A percentile compares a stretch with the other conserved stretches of the same genome.
Conservation (phyloP, 2,329 filamentous ascomycete genomes). For the Penicillium oxalicum region DNA sequence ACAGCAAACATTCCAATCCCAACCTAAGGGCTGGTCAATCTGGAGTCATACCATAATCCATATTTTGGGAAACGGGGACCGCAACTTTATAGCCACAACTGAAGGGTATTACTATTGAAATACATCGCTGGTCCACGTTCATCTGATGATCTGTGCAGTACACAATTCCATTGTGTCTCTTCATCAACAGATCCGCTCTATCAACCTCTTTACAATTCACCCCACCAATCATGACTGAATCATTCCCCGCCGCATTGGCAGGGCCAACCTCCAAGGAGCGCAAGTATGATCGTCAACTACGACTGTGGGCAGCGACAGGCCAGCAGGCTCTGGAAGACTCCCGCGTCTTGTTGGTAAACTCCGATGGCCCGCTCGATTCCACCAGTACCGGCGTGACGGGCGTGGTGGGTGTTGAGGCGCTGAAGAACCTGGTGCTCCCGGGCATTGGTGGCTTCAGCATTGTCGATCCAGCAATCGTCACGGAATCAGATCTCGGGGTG, state of each 20-base stretch:
- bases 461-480: constrained; percentile 71
- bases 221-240: constrained; percentile 29
- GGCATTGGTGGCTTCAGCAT: constrained; percentile 91
- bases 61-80: too few species aligned
- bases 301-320: constrained; percentile 88
- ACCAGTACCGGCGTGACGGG: constrained; percentile 55
- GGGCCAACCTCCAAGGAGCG: constrained; percentile 58
- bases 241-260: constrained; percentile 30
- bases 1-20: too few species aligned
- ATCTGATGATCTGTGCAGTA: background rate
- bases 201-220: background rate
- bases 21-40: too few species aligned
- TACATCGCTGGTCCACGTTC: too few species aligned
- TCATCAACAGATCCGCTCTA: background rate
- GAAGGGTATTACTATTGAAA: too few species aligned
- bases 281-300: constrained; percentile 91
- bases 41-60: too few species aligned
- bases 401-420: constrained; percentile 78
- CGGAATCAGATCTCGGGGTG: constrained; percentile 77
- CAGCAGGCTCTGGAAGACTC: constrained; percentile 86
- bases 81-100: too few species aligned
- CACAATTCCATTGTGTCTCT: too few species aligned
- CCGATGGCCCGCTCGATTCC: constrained; percentile 40
- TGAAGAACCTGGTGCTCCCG: constrained; percentile 96
- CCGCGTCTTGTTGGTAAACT: constrained; percentile 85